A percentile compares a stretch with the other conserved stretches of the same genome.
phyloP scores from a whole-genome alignment of 2,329 filamentous ascomycete genomes.

The Pseudogymnoascus sp. region DNA sequence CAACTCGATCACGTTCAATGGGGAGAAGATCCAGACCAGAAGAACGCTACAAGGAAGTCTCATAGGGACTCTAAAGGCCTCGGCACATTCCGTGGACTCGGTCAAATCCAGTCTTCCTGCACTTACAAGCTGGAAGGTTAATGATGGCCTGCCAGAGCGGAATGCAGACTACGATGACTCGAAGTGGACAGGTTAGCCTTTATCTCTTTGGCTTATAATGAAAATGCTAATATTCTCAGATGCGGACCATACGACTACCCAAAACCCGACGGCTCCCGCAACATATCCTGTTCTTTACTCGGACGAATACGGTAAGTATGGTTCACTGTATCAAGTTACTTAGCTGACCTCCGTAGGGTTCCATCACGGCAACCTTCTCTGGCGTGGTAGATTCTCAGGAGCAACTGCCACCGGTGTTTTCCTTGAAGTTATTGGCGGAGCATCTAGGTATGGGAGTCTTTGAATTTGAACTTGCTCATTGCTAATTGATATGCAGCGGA shows the following conservation, averaged over 20 bases:
- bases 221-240: slow-evolving; percentile 18
- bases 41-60: slow-evolving; percentile 32
- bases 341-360: slow-evolving; percentile 22
- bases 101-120: slow-evolving; percentile 16
- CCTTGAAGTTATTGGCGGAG: slow-evolving; percentile 19
- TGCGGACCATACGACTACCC: slow-evolving; percentile 35
- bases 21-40: slow-evolving; percentile 27
- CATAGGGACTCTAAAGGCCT: slow-evolving; percentile 27
- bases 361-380: slow-evolving; percentile 38
- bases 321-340: not conserved
- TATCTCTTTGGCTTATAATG: not conserved
- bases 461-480: not conserved
- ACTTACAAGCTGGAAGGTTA: slow-evolving; percentile 29
- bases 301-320: slow-evolving; percentile 33
- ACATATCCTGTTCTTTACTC: slow-evolving; percentile 40
- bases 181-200: slow-evolving; percentile 28
- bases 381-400: slow-evolving; percentile 35
- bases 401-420: slow-evolving; percentile 25
- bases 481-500: slow-evolving; percentile 14
- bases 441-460: slow-evolving; percentile 10
- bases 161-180: slow-evolving; percentile 36
- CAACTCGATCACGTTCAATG: slow-evolving; percentile 45
- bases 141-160: slow-evolving; percentile 38
- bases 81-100: slow-evolving; percentile 15
- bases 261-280: slow-evolving; percentile 34